Evolutionary conservation across 2,329 filamentous ascomycete genomes (phyloP).

Genomic region (Apiospora kogelbergensis): DNA sequence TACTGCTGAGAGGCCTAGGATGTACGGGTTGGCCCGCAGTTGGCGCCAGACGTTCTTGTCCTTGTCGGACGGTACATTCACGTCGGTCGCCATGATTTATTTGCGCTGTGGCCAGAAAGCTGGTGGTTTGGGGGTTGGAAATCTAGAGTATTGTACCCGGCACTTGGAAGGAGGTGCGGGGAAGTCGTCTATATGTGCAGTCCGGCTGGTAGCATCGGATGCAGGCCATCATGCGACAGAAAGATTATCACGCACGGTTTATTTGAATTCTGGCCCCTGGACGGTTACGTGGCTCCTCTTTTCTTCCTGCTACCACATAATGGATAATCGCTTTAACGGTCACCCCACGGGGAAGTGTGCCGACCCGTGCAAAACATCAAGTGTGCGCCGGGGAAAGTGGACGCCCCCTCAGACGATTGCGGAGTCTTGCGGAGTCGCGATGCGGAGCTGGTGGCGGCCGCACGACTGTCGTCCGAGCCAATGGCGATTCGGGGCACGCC

Average conservation of each 20-base stretch:
- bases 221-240: background rate
- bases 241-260: too few species aligned
- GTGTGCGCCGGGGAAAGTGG: background rate
- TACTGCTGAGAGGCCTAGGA: constrained; percentile 3
- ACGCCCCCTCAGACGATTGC: background rate
- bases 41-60: constrained; percentile 3
- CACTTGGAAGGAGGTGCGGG: background rate
- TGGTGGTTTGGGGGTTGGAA: background rate
- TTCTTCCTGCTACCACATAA: too few species aligned
- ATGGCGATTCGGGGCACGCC: background rate
- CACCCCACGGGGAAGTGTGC: constrained; percentile 1
- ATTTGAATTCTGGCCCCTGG: too few species aligned
- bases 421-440: background rate
- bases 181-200: background rate
- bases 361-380: background rate
- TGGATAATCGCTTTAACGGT: background rate
- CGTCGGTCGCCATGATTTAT: background rate
- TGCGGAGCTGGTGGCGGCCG: background rate
- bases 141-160: background rate
- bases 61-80: background rate
- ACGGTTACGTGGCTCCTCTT: too few species aligned
- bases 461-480: constrained; percentile 9
- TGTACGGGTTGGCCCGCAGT: constrained; percentile 3
- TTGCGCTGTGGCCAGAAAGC: background rate
- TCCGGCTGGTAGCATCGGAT: background rate